phyloP scores from a whole-genome alignment of 75 land plant species.

The Azolla pinnata region DNA sequence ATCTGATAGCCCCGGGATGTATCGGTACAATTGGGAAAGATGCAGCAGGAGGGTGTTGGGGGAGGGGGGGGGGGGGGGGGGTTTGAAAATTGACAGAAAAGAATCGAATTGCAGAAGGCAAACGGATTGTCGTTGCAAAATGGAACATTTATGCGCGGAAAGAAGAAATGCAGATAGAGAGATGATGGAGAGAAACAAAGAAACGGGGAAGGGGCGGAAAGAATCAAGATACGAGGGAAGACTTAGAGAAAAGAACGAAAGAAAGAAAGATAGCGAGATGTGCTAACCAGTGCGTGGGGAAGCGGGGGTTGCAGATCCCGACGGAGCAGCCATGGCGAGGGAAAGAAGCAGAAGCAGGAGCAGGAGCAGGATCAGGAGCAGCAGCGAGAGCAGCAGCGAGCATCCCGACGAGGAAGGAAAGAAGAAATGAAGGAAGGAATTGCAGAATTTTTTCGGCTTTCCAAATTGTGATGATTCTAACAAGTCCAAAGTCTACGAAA shows the following conservation, averaged over 20 bases:
- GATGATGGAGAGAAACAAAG: not conserved
- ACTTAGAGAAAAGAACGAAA: not conserved
- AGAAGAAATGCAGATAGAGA: not conserved
- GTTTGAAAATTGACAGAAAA: not conserved
- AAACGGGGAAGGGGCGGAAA: not conserved
- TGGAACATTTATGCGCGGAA: no score
- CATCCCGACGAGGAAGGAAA: no score
- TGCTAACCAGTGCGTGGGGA: not conserved
- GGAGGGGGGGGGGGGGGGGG: not conserved
- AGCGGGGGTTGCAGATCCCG: not conserved
- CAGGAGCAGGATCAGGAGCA: no score
- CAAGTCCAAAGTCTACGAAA: no score
- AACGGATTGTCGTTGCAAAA: no score
- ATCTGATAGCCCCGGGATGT: no score
- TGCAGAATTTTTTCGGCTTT: no score
- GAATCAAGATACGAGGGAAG: not conserved
- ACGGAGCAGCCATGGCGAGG: conserved; percentile 1
- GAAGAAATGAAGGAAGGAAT: no score
- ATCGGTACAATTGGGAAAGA: not conserved
- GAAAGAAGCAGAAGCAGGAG: not conserved
- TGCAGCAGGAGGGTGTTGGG: not conserved
- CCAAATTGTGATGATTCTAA: no score
- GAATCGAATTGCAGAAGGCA: not conserved
- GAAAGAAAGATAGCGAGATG: not conserved
- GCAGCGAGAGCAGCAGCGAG: no score